Evolutionary conservation across 1,284 basidiomycete genomes (phyloP).

Genomic region (Trametes versicolor): DNA sequence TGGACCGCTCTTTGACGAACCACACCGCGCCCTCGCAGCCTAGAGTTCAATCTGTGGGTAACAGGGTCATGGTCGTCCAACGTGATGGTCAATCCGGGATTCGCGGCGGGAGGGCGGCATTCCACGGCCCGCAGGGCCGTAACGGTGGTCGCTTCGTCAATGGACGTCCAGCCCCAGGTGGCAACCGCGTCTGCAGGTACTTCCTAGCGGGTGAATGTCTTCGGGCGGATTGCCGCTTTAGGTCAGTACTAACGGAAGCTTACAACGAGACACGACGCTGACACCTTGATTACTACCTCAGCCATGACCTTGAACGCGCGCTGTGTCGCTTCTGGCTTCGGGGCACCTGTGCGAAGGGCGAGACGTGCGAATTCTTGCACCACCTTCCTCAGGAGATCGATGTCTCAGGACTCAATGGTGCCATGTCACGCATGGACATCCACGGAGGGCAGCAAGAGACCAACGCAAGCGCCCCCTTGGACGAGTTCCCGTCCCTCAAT

Average conservation of each 20-base stretch:
- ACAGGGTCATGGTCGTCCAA: slow-evolving; percentile 68
- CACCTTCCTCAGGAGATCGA: slow-evolving; percentile 86
- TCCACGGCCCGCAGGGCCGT: slow-evolving; percentile 49
- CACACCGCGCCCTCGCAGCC: slow-evolving; percentile 53
- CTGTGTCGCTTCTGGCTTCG: slow-evolving; percentile 98
- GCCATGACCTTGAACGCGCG: slow-evolving; percentile 92
- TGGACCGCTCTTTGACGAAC: slow-evolving; percentile 72
- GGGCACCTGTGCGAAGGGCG: slow-evolving; percentile 95
- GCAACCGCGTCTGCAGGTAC: slow-evolving; percentile 91
- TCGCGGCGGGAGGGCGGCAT: slow-evolving; percentile 58
- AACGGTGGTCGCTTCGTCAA: slow-evolving; percentile 64
- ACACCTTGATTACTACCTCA: slow-evolving; percentile 3
- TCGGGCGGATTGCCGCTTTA: slow-evolving; percentile 96
- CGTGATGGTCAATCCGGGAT: slow-evolving; percentile 52
- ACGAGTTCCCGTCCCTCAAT: slow-evolving; percentile 89
- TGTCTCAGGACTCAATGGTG: slow-evolving; percentile 69
- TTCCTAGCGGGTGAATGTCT: slow-evolving; percentile 97
- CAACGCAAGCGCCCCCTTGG: slow-evolving; percentile 58
- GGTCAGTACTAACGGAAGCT: slow-evolving; percentile 58
- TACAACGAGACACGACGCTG: slow-evolving; percentile 12
- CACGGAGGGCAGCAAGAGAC: slow-evolving; percentile 54
- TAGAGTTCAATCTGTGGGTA: slow-evolving; percentile 69
- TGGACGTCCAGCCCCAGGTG: slow-evolving; percentile 65
- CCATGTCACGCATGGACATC: slow-evolving; percentile 77
- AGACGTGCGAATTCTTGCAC: slow-evolving; percentile 91